Conservation (phyloP, 352 stramenopile genomes). For the Phytophthora sp. region DNA sequence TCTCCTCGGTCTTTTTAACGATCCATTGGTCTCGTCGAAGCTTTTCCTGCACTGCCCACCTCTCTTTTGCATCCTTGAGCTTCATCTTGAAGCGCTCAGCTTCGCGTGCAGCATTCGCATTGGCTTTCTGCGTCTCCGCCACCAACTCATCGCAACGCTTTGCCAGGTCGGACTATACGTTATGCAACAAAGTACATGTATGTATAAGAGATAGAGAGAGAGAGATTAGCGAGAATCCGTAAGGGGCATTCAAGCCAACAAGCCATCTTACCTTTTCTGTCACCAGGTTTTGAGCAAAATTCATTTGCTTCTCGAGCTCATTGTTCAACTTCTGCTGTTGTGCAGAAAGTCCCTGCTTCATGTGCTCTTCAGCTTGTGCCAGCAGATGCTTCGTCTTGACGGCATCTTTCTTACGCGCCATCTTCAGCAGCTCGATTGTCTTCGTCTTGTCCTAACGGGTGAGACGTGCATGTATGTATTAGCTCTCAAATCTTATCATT, state of each 20-base stretch:
- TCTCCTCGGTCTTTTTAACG: constrained; percentile 84
- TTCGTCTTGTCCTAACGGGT: constrained; percentile 78
- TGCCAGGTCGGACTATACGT: constrained; percentile 63
- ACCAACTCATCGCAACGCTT: constrained; percentile 81
- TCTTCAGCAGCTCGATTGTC: constrained; percentile 83
- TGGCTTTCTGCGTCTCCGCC: constrained; percentile 68
- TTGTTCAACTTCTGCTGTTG: constrained; percentile 71
- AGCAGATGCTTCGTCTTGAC: constrained; percentile 65
- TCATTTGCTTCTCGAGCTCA: constrained; percentile 80
- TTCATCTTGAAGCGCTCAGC: constrained; percentile 74
- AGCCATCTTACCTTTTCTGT: constrained; percentile 63
- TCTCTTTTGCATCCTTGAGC: constrained; percentile 77
- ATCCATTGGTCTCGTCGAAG: constrained; percentile 80
- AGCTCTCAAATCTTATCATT: not conserved
- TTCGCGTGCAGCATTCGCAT: constrained; percentile 44
- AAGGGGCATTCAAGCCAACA: constrained; percentile 1
- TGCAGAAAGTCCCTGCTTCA: constrained; percentile 56
- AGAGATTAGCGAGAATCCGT: too few species aligned
- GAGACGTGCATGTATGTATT: not conserved
- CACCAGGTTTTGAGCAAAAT: constrained; percentile 81
- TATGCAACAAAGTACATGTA: not conserved
- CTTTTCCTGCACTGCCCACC: constrained; percentile 77
- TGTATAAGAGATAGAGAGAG: too few species aligned
- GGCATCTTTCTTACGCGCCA: constrained; percentile 78
- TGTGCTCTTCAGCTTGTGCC: constrained; percentile 51